These are phyloP conservation scores for Ambrosia trifida DNA, from an alignment of 129 eudicot species.

Conservation along the genomic window DNA sequence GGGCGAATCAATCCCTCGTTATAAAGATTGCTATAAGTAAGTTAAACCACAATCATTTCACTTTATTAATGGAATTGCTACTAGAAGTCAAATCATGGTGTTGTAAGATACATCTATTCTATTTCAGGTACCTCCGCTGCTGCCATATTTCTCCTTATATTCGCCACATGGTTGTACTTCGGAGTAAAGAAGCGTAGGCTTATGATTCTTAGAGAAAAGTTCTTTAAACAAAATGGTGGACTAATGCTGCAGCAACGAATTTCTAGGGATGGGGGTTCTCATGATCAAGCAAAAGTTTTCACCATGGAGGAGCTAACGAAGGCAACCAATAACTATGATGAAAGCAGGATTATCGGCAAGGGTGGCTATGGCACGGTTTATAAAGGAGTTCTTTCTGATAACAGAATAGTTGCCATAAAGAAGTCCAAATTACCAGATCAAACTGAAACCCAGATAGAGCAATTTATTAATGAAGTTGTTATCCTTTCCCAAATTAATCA, in stretches of 20 bases:
- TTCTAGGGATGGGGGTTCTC: conserved; percentile 21
- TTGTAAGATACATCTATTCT: not conserved
- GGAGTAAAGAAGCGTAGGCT: conserved; percentile 31
- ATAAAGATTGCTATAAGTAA: conserved; percentile 21
- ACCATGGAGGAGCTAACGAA: conserved; percentile 38
- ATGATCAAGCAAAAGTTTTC: conserved; percentile 36
- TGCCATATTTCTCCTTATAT: conserved; percentile 16
- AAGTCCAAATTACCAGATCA: conserved; percentile 44
- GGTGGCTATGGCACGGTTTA: conserved; percentile 55
- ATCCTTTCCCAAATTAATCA: too few species aligned
- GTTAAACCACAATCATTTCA: not conserved
- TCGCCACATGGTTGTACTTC: conserved; percentile 26
- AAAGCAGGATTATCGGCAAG: conserved; percentile 40
- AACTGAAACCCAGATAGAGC: conserved; percentile 48
- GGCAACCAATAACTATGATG: conserved; percentile 54
- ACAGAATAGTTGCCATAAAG: conserved; percentile 48
- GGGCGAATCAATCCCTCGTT: conserved; percentile 16
- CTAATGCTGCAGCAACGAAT: conserved; percentile 35
- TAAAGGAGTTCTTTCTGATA: conserved; percentile 38
- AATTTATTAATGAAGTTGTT: conserved; percentile 52
- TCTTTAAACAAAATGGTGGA: conserved; percentile 45
- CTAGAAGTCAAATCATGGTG: not conserved
- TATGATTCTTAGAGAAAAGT: conserved; percentile 28
- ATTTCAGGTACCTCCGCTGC: not conserved
- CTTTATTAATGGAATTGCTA: not conserved